Evolutionary conservation across 2,329 filamentous ascomycete species (phyloP).

Genomic region (Penicillium sp.): DNA sequence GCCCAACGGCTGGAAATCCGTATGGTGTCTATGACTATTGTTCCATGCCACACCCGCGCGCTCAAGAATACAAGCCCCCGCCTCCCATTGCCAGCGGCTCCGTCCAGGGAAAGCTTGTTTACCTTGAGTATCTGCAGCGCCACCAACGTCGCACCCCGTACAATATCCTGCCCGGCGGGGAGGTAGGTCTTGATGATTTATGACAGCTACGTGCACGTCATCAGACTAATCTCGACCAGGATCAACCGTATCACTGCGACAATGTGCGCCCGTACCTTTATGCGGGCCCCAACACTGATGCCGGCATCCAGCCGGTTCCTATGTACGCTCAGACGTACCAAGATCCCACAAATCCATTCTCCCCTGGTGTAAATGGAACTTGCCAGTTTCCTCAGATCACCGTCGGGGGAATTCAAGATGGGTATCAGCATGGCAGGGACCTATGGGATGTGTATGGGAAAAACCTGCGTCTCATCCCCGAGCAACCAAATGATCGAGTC

Average conservation of each 20-base stretch:
- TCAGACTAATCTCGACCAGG: slow-evolving; percentile 16
- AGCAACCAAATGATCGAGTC: slow-evolving; percentile 23
- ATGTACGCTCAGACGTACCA: slow-evolving; percentile 37
- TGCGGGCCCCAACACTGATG: slow-evolving; percentile 20
- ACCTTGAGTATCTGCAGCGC: slow-evolving; percentile 38
- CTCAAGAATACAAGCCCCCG: slow-evolving; percentile 29
- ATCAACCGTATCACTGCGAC: slow-evolving; percentile 36
- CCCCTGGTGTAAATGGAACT: slow-evolving; percentile 29
- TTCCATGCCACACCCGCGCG: slow-evolving; percentile 38
- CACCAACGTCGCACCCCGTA: slow-evolving; percentile 38
- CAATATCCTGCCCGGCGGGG: slow-evolving; percentile 37
- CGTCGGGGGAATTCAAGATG: slow-evolving; percentile 36
- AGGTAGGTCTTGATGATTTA: slow-evolving; percentile 24
- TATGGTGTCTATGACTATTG: slow-evolving; percentile 39
- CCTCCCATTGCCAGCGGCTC: slow-evolving; percentile 24
- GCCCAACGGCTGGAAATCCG: slow-evolving; percentile 16
- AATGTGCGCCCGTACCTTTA: slow-evolving; percentile 36
- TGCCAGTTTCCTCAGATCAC: slow-evolving; percentile 40
- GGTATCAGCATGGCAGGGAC: slow-evolving; percentile 36
- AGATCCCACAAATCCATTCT: slow-evolving; percentile 34
- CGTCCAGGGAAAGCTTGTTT: slow-evolving; percentile 30
- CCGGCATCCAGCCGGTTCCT: slow-evolving; percentile 19
- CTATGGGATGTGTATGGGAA: slow-evolving; percentile 31
- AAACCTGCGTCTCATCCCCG: slow-evolving; percentile 30
- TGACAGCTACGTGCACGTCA: too few species aligned